Evolutionary conservation across 1,284 basidiomycete species (phyloP).

Genomic region (Xanthoconium separans): DNA sequence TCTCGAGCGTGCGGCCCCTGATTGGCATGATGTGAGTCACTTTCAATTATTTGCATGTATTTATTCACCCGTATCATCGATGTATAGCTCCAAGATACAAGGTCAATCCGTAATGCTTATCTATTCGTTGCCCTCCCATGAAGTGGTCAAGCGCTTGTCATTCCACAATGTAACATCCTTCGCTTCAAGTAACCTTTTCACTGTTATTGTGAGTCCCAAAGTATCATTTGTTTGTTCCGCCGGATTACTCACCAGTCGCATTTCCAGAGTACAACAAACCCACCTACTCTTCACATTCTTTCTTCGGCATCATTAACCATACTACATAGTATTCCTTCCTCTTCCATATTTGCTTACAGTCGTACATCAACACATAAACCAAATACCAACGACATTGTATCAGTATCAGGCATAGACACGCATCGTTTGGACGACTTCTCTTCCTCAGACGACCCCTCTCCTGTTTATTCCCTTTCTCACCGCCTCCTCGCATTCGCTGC

Average conservation of each 20-base stretch:
- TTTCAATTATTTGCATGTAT: not conserved
- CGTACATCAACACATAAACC: slow-evolving; percentile 32
- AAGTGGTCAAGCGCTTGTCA: slow-evolving; percentile 49
- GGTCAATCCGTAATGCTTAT: slow-evolving; percentile 43
- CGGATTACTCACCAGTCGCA: not conserved
- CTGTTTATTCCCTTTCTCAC: slow-evolving; percentile 59
- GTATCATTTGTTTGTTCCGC: not conserved
- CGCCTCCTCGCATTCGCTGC: slow-evolving; percentile 66
- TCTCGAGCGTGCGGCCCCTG: slow-evolving; percentile 42
- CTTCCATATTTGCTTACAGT: slow-evolving; percentile 39
- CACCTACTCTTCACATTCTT: slow-evolving; percentile 56
- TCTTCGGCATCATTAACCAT: slow-evolving; percentile 52
- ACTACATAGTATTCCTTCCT: slow-evolving; percentile 50
- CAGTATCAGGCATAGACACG: slow-evolving; percentile 36
- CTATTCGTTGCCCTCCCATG: slow-evolving; percentile 61
- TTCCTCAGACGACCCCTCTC: slow-evolving; percentile 30
- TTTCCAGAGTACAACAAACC: slow-evolving; percentile 54
- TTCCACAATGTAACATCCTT: slow-evolving; percentile 48
- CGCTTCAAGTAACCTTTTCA: slow-evolving; percentile 47
- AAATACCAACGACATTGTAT: slow-evolving; percentile 39
- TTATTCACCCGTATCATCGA: slow-evolving; percentile 7
- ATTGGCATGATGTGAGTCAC: slow-evolving; percentile 57
- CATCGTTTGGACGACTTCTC: slow-evolving; percentile 21
- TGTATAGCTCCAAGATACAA: slow-evolving; percentile 25
- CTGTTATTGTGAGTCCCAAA: slow-evolving; percentile 54